Evolutionary conservation across 805 yeast genomes (phyloP).

Genomic region (Dipodascus albidus): DNA sequence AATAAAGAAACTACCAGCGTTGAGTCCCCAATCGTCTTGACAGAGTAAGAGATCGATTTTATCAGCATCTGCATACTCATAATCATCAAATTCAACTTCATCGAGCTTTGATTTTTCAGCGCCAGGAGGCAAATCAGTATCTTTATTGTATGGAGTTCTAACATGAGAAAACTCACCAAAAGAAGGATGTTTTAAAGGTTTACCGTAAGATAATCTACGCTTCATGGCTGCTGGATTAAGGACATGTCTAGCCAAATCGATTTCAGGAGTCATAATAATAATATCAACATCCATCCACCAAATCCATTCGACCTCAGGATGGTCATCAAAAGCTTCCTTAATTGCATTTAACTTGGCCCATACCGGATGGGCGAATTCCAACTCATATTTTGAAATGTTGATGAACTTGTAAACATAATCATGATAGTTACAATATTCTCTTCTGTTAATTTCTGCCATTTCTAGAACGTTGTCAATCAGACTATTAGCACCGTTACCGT

Average conservation of each 20-base stretch:
- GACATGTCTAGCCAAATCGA: slow-evolving; percentile 20
- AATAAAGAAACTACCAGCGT: slow-evolving; percentile 18
- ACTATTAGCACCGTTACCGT: slow-evolving; percentile 2
- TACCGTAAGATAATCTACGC: slow-evolving; percentile 15
- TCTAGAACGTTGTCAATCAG: neutral
- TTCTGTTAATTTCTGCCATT: slow-evolving; percentile 15
- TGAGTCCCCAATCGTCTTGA: slow-evolving; percentile 14
- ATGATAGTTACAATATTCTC: slow-evolving; percentile 23
- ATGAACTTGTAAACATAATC: slow-evolving; percentile 22
- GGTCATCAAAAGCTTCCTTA: slow-evolving; percentile 18
- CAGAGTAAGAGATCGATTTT: slow-evolving; percentile 12
- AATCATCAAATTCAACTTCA: neutral
- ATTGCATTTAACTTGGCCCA: slow-evolving; percentile 28
- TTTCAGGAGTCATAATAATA: slow-evolving; percentile 22
- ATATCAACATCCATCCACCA: slow-evolving; percentile 30
- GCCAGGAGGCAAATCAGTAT: neutral
- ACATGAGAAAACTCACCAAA: slow-evolving; percentile 7
- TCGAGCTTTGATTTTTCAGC: neutral
- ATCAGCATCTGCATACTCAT: slow-evolving; percentile 6
- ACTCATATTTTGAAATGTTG: slow-evolving; percentile 16
- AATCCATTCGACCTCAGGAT: slow-evolving; percentile 28
- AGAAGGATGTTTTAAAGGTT: slow-evolving; percentile 13
- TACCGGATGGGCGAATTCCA: slow-evolving; percentile 10
- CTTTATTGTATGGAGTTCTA: slow-evolving; percentile 1
- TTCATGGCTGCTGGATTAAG: slow-evolving; percentile 19